phyloP scores from a whole-genome alignment of 345 rosid species.

The Gossypium raimondii region DNA sequence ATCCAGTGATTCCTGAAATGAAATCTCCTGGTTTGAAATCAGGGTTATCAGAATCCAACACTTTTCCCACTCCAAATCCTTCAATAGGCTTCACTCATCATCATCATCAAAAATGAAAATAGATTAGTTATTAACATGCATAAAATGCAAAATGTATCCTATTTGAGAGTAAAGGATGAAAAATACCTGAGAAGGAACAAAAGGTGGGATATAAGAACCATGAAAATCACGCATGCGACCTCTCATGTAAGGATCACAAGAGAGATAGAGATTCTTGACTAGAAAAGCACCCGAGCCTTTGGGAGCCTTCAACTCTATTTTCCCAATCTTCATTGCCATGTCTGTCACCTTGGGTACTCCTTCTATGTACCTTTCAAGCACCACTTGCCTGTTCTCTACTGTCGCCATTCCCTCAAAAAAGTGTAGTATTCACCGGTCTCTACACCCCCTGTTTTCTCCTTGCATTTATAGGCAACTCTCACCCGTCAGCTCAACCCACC shows the following conservation, averaged over 20 bases:
- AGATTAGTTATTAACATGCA: neutral
- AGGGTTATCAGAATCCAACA: conserved; percentile 55
- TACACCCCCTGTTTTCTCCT: too few species aligned
- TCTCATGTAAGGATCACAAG: conserved; percentile 57
- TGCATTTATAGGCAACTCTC: too few species aligned
- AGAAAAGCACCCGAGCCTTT: conserved; percentile 33
- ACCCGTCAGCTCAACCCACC: too few species aligned
- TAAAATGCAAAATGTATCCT: neutral
- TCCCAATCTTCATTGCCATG: conserved; percentile 38
- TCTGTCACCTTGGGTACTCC: conserved; percentile 39
- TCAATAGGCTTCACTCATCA: conserved; percentile 40
- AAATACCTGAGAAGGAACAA: conserved; percentile 38
- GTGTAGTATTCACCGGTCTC: too few species aligned
- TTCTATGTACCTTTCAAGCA: conserved; percentile 43
- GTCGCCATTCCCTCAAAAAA: conserved; percentile 8
- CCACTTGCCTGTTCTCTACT: conserved; percentile 42
- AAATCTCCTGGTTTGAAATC: conserved; percentile 52
- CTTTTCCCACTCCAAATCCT: conserved; percentile 71
- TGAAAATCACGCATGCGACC: conserved; percentile 40
- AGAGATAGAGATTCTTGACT: conserved; percentile 51
- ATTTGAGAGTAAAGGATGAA: neutral
- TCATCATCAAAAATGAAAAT: neutral
- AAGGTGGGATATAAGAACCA: conserved; percentile 39
- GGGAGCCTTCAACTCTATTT: conserved; percentile 31
- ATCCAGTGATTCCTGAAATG: conserved; percentile 52